phyloP scores from a whole-genome alignment of 352 stramenopile species.

The Phytophthora sp. region DNA sequence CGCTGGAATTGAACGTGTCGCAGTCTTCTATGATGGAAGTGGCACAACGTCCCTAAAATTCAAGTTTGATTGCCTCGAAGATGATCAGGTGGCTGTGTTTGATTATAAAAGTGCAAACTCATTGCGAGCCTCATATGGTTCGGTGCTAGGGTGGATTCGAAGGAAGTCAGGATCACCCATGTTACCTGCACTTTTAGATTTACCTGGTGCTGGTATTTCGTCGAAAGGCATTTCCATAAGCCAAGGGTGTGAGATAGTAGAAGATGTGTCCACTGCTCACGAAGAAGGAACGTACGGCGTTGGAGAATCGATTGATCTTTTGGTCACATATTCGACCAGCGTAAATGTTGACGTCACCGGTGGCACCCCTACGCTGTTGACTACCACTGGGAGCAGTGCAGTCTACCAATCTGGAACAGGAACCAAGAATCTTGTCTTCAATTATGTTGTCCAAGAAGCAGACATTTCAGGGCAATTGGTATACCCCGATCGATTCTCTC shows the following conservation, averaged over 20 bases:
- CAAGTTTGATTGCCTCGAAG: conserved; percentile 36
- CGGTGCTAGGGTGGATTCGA: conserved; percentile 53
- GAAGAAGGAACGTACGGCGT: conserved; percentile 58
- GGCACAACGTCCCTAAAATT: conserved; percentile 61
- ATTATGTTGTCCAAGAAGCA: conserved; percentile 52
- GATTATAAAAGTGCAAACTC: conserved; percentile 43
- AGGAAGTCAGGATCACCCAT: conserved; percentile 42
- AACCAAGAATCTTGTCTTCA: conserved; percentile 48
- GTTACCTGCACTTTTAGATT: conserved; percentile 42
- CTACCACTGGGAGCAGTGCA: conserved; percentile 48
- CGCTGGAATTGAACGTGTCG: conserved; percentile 34
- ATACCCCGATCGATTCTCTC: conserved; percentile 50
- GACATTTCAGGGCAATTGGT: conserved; percentile 39
- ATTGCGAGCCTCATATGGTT: conserved; percentile 48
- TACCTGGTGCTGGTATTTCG: conserved; percentile 44
- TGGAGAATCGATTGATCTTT: conserved; percentile 70
- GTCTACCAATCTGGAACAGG: conserved; percentile 52
- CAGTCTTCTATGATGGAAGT: conserved; percentile 53
- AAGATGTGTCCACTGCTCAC: conserved; percentile 43
- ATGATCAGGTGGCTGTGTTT: conserved; percentile 51
- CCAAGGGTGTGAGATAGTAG: conserved; percentile 46
- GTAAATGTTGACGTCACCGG: conserved; percentile 48
- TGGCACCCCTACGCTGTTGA: conserved; percentile 43
- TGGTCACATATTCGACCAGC: conserved; percentile 47
- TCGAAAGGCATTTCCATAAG: conserved; percentile 68